Evolutionary conservation across 305 asterid genomes (phyloP).

Genomic region (Fraxinus dipetala): DNA sequence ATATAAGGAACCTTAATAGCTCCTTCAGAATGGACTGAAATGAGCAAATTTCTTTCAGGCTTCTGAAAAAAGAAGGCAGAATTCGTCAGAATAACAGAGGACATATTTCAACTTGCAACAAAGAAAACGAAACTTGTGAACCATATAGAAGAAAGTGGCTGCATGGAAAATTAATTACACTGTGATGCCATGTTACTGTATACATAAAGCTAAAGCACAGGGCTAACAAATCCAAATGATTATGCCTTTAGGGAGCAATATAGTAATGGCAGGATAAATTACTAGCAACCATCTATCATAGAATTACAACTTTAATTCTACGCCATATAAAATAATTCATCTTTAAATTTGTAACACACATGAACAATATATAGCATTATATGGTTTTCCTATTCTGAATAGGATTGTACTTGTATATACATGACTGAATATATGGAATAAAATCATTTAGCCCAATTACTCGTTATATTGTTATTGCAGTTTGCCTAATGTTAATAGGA

Average conservation of each 20-base stretch:
- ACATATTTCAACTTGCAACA: constrained; percentile 1
- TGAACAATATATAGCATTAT: neutral
- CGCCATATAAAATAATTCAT: neutral
- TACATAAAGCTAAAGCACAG: neutral
- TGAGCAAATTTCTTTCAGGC: constrained; percentile 72
- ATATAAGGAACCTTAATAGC: constrained; percentile 68
- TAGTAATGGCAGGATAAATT: neutral
- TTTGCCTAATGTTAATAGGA: neutral
- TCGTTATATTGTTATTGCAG: neutral
- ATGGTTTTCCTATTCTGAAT: neutral
- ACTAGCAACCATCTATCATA: neutral
- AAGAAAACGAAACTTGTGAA: constrained; percentile 3
- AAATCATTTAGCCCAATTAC: neutral
- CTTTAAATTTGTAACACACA: neutral
- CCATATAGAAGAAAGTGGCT: constrained; percentile 10
- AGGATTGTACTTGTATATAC: neutral
- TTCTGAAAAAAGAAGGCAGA: constrained; percentile 55
- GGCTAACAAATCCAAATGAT: neutral
- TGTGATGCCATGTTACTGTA: neutral
- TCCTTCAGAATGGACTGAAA: constrained; percentile 96
- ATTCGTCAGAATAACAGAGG: constrained; percentile 24
- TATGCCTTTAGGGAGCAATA: neutral
- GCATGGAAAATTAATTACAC: constrained; percentile 1
- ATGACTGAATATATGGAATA: neutral
- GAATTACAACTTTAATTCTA: neutral